Evolutionary conservation across 2,329 filamentous ascomycete species (phyloP).

Genomic region (Clonostachys rhizophaga): DNA sequence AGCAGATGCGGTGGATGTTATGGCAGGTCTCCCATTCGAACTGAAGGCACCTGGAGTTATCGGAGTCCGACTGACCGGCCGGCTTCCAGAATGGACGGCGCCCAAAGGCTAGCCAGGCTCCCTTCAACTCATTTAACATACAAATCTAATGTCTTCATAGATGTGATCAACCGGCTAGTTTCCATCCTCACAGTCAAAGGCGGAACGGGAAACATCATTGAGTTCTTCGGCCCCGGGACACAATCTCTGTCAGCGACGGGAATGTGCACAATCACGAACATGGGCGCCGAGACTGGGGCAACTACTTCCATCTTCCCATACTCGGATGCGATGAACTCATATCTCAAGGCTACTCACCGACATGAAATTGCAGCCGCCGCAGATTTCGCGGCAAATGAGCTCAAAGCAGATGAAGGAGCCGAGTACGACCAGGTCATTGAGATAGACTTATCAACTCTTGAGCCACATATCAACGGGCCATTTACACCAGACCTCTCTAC

Average conservation of each 20-base stretch:
- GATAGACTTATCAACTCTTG: not conserved
- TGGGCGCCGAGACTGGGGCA: conserved; percentile 49
- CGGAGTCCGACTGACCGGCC: conserved; percentile 69
- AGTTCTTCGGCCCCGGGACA: conserved; percentile 59
- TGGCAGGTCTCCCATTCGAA: not conserved
- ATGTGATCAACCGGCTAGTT: conserved; percentile 72
- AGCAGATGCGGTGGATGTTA: conserved; percentile 1
- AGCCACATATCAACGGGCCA: not conserved
- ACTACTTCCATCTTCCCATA: conserved; percentile 75
- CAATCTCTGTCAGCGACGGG: conserved; percentile 64
- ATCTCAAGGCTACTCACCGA: conserved; percentile 68
- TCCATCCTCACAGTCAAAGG: conserved; percentile 76
- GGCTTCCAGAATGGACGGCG: conserved; percentile 67
- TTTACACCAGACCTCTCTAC: not conserved
- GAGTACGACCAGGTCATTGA: not conserved
- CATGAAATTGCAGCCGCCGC: conserved; percentile 63
- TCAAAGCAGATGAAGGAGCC: conserved; percentile 55
- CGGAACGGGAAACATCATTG: conserved; percentile 68
- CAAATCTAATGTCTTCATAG: not conserved
- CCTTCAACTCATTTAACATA: too few relatives aligned
- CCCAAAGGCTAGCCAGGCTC: conserved; percentile 48
- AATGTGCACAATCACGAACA: conserved; percentile 62
- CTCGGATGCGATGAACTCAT: conserved; percentile 77
- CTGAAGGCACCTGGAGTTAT: conserved; percentile 64
- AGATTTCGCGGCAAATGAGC: conserved; percentile 49